Conservation (phyloP, 805 yeast species). For the Starmerella asiatica region DNA sequence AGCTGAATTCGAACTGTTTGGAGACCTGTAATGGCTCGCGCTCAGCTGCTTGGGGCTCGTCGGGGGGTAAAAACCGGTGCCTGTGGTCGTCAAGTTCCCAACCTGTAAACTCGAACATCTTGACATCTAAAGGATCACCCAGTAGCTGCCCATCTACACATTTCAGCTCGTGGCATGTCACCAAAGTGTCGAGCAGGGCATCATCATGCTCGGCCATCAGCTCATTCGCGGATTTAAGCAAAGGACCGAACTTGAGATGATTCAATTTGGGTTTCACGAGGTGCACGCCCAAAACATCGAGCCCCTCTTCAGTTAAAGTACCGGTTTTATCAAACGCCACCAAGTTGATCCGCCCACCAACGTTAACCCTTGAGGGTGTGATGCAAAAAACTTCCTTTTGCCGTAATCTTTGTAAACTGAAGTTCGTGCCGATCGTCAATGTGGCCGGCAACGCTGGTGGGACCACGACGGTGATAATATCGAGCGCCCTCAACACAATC, state of each 20-base stretch:
- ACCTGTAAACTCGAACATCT: constrained; percentile 82
- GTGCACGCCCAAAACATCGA: constrained; percentile 67
- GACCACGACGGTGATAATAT: constrained; percentile 87
- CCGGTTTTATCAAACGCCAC: constrained; percentile 96
- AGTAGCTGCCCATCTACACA: constrained; percentile 62
- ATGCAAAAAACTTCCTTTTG: constrained; percentile 67
- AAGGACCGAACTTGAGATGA: constrained; percentile 16
- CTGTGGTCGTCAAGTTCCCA: constrained; percentile 65
- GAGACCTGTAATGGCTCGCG: constrained; percentile 31
- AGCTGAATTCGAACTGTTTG: constrained; percentile 64
- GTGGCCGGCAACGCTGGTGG: constrained; percentile 99
- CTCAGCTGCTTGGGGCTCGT: neutral
- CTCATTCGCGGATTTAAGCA: constrained; percentile 11
- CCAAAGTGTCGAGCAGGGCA: constrained; percentile 28
- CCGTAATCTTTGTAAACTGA: constrained; percentile 69
- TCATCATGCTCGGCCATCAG: constrained; percentile 9
- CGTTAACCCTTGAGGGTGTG: constrained; percentile 84
- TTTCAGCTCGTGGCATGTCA: constrained; percentile 80
- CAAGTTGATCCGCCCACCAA: constrained; percentile 88
- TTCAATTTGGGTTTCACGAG: constrained; percentile 19
- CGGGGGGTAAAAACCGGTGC: constrained; percentile 12
- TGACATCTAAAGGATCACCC: constrained; percentile 88
- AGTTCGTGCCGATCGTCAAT: constrained; percentile 87
- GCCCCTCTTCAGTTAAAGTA: constrained; percentile 90
- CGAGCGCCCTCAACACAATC: constrained; percentile 80